These are phyloP conservation scores for Phytophthora melonis DNA, from an alignment of 352 stramenopile genomes.

Conservation along the genomic window DNA sequence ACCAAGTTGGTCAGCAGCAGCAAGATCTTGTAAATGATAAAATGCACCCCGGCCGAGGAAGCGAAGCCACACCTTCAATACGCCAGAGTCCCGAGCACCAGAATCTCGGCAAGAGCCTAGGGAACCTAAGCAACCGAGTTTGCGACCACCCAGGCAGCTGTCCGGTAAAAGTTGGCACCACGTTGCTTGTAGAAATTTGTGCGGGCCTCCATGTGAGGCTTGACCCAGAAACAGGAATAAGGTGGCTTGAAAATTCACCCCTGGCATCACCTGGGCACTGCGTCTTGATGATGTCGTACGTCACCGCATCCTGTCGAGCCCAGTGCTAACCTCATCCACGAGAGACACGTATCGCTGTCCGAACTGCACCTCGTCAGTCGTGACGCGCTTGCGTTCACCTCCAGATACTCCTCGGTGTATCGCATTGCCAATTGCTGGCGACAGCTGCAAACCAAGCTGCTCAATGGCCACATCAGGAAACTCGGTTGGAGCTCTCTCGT, in stretches of 20 bases:
- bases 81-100: constrained; percentile 75
- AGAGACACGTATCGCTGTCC: constrained; percentile 69
- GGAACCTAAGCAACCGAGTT: constrained; percentile 43
- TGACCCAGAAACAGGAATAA: constrained; percentile 80
- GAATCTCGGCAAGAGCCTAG: constrained; percentile 51
- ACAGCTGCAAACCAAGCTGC: constrained; percentile 51
- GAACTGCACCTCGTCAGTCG: constrained; percentile 85
- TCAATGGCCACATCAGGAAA: constrained; percentile 60
- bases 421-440: constrained; percentile 54
- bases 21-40: constrained; percentile 56
- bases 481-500: constrained; percentile 31
- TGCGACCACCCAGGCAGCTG: constrained; percentile 65
- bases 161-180: constrained; percentile 75
- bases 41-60: constrained; percentile 32
- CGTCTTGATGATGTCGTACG: constrained; percentile 64
- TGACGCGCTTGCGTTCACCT: constrained; percentile 75
- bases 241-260: constrained; percentile 76
- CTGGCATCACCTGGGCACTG: constrained; percentile 56
- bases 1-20: constrained; percentile 58
- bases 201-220: constrained; percentile 66
- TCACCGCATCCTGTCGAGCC: constrained; percentile 89
- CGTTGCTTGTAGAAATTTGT: constrained; percentile 86
- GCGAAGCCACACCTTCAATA: constrained; percentile 80
- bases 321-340: constrained; percentile 92
- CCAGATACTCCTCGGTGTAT: constrained; percentile 69